A percentile compares a stretch with the other conserved stretches of the same genome.
These are phyloP conservation scores for Trametes cubensis DNA, from an alignment of 768 basidiomycete genomes.

Conservation along the genomic window DNA sequence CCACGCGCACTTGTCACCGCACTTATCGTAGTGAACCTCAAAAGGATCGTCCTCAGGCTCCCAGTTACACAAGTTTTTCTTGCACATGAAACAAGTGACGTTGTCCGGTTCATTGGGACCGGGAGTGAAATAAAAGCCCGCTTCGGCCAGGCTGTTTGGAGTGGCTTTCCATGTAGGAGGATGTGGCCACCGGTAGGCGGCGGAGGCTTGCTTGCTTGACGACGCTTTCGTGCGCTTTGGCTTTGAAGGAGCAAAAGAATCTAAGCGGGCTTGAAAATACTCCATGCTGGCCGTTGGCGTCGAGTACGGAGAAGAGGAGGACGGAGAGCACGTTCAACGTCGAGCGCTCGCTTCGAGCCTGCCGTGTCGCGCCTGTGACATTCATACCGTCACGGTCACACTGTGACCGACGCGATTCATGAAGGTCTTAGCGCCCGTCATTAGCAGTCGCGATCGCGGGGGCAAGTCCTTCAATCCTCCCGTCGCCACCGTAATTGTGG, in stretches of 20 bases:
- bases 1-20: conserved; percentile 73
- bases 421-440: background rate
- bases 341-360: background rate
- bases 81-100: conserved; percentile 84
- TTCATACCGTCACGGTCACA: background rate
- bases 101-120: conserved; percentile 68
- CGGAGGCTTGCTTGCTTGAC: conserved; percentile 47
- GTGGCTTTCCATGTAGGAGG: conserved; percentile 64
- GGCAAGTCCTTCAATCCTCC: background rate
- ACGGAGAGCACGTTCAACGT: conserved; percentile 17
- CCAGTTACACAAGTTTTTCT: conserved; percentile 84
- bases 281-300: conserved; percentile 26
- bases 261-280: conserved; percentile 47
- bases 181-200: conserved; percentile 79
- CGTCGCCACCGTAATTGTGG: too few species aligned
- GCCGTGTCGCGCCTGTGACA: conserved; percentile 15
- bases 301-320: background rate
- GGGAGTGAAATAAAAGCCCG: conserved; percentile 87
- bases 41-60: conserved; percentile 84
- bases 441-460: conserved; percentile 9
- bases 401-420: conserved; percentile 23
- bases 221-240: conserved; percentile 61
- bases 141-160: conserved; percentile 76
- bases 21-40: conserved; percentile 77
- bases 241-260: conserved; percentile 61